Evolutionary conservation across 768 basidiomycete genomes (phyloP), one percentile per base, ranked within the genome.

Genomic region (Leucosporidium creatinivorum): DNA sequence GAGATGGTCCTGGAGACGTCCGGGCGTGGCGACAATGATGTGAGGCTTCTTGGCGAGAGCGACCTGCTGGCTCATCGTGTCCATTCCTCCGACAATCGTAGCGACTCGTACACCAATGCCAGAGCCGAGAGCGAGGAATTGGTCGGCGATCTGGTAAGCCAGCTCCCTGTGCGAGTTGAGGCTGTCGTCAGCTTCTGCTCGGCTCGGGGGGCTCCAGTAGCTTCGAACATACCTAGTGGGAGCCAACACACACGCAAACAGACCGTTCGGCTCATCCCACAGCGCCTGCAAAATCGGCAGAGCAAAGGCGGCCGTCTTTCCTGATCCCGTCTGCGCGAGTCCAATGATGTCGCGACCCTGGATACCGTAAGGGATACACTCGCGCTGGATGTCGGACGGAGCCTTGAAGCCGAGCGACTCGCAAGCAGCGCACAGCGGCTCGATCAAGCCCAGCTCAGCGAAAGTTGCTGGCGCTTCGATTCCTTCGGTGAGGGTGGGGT

Each of bases 241-340:
- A 21, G 94, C 93, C 49, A 99, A 83, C 21, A 98, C 86, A 75
- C 91, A 89, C 19, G 92, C 92, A 77, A 93, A 99, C 50, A 94
- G 83, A 26, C 91, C 89, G 75, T 88, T 88, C 56, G 96, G 96
- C 36, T 93, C 89, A 58, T 93, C 89, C 93, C 93, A 98, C 78
- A 98, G 80, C 73, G 91, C 91, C 79, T 99, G 96, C 47, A 99
- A 80, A 66, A 99, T 94, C 3, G 96, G 96, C 8, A 98, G 80
- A 30, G 91, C 92, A 79, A 98, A 98, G 26, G 96, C 93, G 21
- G 93, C 94, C 0, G 96, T 98, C 81, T 99, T 98, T 73, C 94
- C 96, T 18, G 90, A 92, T 36, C 96, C 96, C 15, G 96, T 99
- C 72, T 91, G 87, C 39, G 96, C 96, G n/a, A 99, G 88, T 25